Evolutionary conservation across 2,329 filamentous ascomycete species (phyloP).

Genomic region (Zymoseptoria passerinii): DNA sequence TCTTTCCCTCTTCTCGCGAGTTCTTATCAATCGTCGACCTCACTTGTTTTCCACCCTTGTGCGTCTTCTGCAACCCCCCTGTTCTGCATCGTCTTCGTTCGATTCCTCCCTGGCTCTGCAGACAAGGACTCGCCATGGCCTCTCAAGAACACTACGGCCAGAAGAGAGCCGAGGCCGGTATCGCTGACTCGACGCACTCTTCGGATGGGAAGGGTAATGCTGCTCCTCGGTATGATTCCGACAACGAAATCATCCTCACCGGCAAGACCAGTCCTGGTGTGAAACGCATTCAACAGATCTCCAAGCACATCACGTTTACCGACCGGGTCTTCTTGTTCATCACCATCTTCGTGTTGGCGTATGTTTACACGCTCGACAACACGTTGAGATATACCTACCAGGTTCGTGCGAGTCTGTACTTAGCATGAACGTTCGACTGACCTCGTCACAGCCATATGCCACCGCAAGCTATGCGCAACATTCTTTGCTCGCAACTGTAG

Average conservation of each 20-base stretch:
- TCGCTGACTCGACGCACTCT: not conserved
- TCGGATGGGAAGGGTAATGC: not conserved
- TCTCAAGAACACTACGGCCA: not conserved
- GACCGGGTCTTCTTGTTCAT: constrained; percentile 53
- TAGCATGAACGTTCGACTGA: not conserved
- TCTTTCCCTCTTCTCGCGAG: too few species aligned
- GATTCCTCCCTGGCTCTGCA: not conserved
- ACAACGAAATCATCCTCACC: not conserved
- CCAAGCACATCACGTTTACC: constrained; percentile 42
- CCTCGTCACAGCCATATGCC: constrained; percentile 39
- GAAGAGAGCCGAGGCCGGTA: not conserved
- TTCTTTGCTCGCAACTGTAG: constrained; percentile 51
- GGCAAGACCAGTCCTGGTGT: constrained; percentile 41
- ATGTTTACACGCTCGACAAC: constrained; percentile 55
- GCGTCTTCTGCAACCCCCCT: not conserved
- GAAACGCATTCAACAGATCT: constrained; percentile 50
- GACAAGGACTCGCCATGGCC: not conserved
- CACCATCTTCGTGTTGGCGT: constrained; percentile 55
- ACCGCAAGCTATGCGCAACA: constrained; percentile 46
- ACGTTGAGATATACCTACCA: constrained; percentile 49
- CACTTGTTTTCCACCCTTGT: not conserved
- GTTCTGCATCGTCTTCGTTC: not conserved
- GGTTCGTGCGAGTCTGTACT: constrained; percentile 12
- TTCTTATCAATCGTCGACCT: not conserved
- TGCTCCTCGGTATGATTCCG: not conserved